Evolutionary conservation across 495 filamentous ascomycete genomes (phyloP).

Genomic region (Tirmania nivea): DNA sequence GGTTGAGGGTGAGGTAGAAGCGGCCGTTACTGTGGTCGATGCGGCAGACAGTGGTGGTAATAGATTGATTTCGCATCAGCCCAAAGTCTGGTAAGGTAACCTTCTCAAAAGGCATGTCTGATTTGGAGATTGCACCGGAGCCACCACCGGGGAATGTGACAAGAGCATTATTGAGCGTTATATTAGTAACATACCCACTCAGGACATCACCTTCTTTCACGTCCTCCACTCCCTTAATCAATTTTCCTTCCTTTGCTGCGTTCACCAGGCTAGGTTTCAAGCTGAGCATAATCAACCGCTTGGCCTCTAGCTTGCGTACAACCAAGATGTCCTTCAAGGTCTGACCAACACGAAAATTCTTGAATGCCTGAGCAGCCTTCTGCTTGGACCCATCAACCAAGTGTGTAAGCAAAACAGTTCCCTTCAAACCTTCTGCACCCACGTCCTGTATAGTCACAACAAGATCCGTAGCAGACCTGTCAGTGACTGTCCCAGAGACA

Average conservation of each 20-base stretch:
- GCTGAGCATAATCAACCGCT: slow-evolving; percentile 48
- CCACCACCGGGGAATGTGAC: slow-evolving; percentile 54
- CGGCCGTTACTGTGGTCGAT: slow-evolving; percentile 34
- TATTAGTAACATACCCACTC: slow-evolving; percentile 66
- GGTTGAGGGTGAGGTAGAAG: slow-evolving; percentile 42
- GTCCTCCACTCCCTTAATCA: slow-evolving; percentile 45
- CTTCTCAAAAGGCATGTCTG: slow-evolving; percentile 43
- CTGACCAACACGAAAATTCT: slow-evolving; percentile 62
- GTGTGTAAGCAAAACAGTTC: slow-evolving; percentile 50
- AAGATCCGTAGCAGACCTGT: slow-evolving; percentile 63
- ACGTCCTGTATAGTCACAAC: slow-evolving; percentile 47
- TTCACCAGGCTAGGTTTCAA: slow-evolving; percentile 64
- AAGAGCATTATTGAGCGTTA: slow-evolving; percentile 55
- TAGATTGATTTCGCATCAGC: slow-evolving; percentile 44
- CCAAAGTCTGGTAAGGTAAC: slow-evolving; percentile 51
- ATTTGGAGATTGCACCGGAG: background rate
- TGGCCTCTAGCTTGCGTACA: slow-evolving; percentile 52
- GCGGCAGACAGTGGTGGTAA: slow-evolving; percentile 45
- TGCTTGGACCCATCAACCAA: slow-evolving; percentile 57
- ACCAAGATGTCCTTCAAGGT: slow-evolving; percentile 63
- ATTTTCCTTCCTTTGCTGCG: slow-evolving; percentile 39
- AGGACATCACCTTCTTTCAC: slow-evolving; percentile 44
- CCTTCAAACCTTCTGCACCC: slow-evolving; percentile 38
- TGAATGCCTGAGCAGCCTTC: slow-evolving; percentile 52
- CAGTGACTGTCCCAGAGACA: slow-evolving; percentile 56